Percentiles rank a stretch among this genome's conserved stretches.
phyloP scores from a whole-genome alignment of 2,329 filamentous ascomycete genomes.

The Ophiostoma ulmi region DNA sequence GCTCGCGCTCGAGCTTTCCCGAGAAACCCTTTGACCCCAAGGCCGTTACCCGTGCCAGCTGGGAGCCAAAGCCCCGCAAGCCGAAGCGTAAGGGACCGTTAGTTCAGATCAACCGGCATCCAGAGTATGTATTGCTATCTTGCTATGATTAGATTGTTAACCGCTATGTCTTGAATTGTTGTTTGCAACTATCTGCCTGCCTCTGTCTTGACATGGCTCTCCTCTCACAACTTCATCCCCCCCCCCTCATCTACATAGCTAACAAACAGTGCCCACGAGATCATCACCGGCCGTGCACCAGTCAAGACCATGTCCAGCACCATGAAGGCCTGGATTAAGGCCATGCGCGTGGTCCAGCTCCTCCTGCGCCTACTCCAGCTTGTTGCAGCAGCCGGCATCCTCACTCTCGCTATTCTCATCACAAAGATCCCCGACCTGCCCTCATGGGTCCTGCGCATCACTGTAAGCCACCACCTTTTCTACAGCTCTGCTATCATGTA shows the following conservation, averaged over 20 bases:
- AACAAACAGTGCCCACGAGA: conserved; percentile 51
- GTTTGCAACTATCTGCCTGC: not conserved
- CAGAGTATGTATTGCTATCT: conserved; percentile 58
- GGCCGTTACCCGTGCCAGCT: conserved; percentile 74
- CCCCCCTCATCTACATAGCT: not conserved
- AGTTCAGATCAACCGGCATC: conserved; percentile 77
- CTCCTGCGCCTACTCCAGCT: conserved; percentile 61
- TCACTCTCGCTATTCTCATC: conserved; percentile 74
- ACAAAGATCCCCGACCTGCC: conserved; percentile 59
- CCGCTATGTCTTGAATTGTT: not conserved
- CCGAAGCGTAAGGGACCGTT: conserved; percentile 69
- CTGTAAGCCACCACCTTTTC: conserved; percentile 48
- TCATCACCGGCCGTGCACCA: conserved; percentile 56
- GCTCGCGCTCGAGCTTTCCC: conserved; percentile 49
- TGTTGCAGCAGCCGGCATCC: conserved; percentile 62
- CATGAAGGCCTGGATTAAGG: conserved; percentile 67
- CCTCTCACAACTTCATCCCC: too few relatives aligned
- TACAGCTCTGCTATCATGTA: too few relatives aligned
- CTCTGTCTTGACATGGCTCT: not conserved
- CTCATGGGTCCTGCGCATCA: conserved; percentile 71
- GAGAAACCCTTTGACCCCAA: conserved; percentile 74
- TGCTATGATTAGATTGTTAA: not conserved
- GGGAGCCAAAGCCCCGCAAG: conserved; percentile 56
- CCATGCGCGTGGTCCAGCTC: conserved; percentile 64
- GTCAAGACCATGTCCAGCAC: conserved; percentile 62